A percentile compares a stretch with the other conserved stretches of the same genome.
These are phyloP conservation scores for Phytophthora ramorum DNA, from an alignment of 352 stramenopile genomes.

Conservation along the genomic window DNA sequence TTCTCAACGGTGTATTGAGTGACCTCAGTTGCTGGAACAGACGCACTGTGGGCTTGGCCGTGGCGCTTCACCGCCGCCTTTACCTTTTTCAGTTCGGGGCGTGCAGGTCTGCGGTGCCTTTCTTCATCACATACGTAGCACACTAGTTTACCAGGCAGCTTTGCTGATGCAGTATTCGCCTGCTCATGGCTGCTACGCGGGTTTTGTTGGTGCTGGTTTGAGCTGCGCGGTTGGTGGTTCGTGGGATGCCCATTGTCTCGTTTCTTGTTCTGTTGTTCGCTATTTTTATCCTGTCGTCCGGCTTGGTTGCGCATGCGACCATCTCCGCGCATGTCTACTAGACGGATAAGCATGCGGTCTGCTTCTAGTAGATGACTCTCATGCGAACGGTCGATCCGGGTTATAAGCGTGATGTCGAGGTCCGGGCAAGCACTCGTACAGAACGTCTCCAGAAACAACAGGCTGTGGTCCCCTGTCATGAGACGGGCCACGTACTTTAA, in stretches of 20 bases:
- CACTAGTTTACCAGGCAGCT: not conserved
- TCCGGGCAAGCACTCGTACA: constrained; percentile 10
- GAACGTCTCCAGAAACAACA: constrained; percentile 13
- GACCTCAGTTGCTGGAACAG: not conserved
- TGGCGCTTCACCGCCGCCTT: constrained; percentile 2
- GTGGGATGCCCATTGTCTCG: not conserved
- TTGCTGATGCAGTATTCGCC: constrained; percentile 2
- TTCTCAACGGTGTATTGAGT: not conserved
- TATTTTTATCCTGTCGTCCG: not conserved
- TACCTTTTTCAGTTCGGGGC: constrained; percentile 1
- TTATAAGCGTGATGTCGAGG: constrained; percentile 6
- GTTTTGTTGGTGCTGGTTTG: not conserved
- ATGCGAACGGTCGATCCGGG: constrained; percentile 4
- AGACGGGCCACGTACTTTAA: constrained; percentile 20
- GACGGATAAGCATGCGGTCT: constrained; percentile 1
- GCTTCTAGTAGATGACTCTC: not conserved
- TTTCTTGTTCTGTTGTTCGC: not conserved
- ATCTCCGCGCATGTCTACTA: constrained; percentile 3
- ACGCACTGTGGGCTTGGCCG: constrained; percentile 7
- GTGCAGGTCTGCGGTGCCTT: constrained; percentile 3
- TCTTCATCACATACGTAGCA: constrained; percentile 24
- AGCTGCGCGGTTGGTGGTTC: not conserved
- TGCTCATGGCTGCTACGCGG: not conserved
- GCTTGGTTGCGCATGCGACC: not conserved
- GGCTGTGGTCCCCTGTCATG: constrained; percentile 21